Conservation (phyloP, 2,329 filamentous ascomycete genomes). For the Aspergillus arachidicola region DNA sequence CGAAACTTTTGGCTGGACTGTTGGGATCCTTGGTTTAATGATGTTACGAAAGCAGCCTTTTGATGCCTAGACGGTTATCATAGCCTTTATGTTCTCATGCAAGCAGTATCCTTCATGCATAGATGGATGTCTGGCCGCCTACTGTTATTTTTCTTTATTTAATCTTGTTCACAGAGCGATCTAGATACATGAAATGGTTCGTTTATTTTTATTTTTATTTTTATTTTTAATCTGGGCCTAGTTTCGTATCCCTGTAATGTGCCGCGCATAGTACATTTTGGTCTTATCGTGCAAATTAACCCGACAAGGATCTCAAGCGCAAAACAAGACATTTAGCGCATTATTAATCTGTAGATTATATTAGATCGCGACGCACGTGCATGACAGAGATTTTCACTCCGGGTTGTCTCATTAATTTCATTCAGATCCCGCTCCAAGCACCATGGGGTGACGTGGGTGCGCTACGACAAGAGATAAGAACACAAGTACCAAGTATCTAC, state of each 20-base stretch:
- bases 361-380: not conserved
- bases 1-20: slow-evolving; percentile 30
- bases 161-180: not conserved
- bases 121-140: not conserved
- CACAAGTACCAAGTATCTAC: slow-evolving; percentile 10
- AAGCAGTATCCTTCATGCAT: not conserved
- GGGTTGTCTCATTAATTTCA: not conserved
- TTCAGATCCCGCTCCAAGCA: not conserved
- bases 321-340: not conserved
- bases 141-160: not conserved
- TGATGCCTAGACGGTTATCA: not conserved
- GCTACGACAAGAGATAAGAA: not conserved
- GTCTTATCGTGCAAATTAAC: not conserved
- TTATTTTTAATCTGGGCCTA: not conserved
- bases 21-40: slow-evolving; percentile 22
- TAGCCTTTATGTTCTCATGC: not conserved
- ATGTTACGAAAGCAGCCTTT: not conserved
- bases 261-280: not conserved
- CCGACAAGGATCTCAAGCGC: not conserved
- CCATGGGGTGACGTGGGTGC: slow-evolving; percentile 5
- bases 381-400: not conserved
- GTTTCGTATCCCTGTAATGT: not conserved
- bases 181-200: not conserved
- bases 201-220: not conserved
- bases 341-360: not conserved